A percentile compares a stretch with the other conserved stretches of the same genome.
These are phyloP conservation scores for Cyclostephanos tholiformis DNA, from an alignment of 108 stramenopile species.

Conservation along the genomic window DNA sequence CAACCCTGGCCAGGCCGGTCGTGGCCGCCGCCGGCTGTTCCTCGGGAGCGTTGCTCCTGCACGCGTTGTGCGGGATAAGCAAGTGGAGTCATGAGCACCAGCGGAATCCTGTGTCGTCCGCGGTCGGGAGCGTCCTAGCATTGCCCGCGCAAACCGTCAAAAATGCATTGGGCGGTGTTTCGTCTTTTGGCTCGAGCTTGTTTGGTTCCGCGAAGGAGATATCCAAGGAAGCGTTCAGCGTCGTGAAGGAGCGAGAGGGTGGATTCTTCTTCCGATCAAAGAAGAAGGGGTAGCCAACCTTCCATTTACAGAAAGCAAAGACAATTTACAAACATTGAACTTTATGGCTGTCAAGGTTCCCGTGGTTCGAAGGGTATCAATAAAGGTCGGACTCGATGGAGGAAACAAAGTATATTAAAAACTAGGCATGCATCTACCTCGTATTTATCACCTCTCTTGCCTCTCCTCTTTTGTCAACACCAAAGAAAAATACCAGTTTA, in stretches of 20 bases:
- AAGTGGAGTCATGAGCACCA: conserved; percentile 71
- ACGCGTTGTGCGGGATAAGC: conserved; percentile 86
- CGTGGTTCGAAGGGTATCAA: no score
- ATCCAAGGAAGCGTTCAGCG: conserved; percentile 67
- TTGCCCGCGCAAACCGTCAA: conserved; percentile 77
- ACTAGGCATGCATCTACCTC: no score
- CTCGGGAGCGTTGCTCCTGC: conserved; percentile 78
- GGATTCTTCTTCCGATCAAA: conserved; percentile 33
- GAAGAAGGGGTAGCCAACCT: conserved; percentile 14
- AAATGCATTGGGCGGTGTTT: conserved; percentile 75
- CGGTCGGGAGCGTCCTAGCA: conserved; percentile 74
- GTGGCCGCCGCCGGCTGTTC: conserved; percentile 85
- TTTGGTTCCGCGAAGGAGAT: conserved; percentile 83
- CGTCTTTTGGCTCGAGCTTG: conserved; percentile 66
- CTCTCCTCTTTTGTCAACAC: no score
- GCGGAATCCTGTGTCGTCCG: conserved; percentile 32
- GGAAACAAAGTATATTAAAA: no score
- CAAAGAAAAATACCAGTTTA: no score
- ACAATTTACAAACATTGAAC: no score
- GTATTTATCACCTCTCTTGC: no score
- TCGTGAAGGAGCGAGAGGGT: conserved; percentile 47
- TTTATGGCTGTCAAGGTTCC: no score
- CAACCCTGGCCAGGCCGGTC: conserved; percentile 81
- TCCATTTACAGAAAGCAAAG: no score
- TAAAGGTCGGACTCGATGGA: no score